These are phyloP conservation scores for Blumeria hordei DNA, from an alignment of 2,329 filamentous ascomycete species.

Conservation along the genomic window DNA sequence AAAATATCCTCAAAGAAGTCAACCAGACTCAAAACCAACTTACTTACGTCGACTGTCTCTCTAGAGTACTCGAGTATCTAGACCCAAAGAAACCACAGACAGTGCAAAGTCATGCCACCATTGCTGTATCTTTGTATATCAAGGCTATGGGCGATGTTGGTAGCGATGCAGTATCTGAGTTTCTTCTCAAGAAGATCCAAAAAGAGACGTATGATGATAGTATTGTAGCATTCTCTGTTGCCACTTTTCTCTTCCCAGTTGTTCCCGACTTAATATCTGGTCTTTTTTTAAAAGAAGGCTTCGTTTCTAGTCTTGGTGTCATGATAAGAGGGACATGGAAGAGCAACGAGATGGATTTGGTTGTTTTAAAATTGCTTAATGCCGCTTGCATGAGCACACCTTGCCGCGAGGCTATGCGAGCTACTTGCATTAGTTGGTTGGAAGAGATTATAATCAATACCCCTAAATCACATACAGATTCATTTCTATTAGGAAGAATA, in stretches of 20 bases:
- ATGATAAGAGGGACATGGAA: slow-evolving; percentile 63
- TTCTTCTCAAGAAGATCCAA: slow-evolving; percentile 47
- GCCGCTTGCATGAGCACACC: slow-evolving; percentile 67
- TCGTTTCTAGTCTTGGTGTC: slow-evolving; percentile 51
- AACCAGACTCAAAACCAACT: background rate
- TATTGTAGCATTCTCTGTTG: slow-evolving; percentile 82
- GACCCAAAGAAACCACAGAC: slow-evolving; percentile 56
- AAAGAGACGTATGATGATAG: slow-evolving; percentile 69
- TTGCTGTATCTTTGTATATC: slow-evolving; percentile 64
- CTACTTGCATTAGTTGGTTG: slow-evolving; percentile 70
- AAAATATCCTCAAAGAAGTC: background rate
- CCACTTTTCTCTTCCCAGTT: slow-evolving; percentile 67
- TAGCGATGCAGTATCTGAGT: slow-evolving; percentile 41
- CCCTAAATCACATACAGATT: slow-evolving; percentile 24
- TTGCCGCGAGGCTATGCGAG: slow-evolving; percentile 63
- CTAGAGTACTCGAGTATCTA: slow-evolving; percentile 65
- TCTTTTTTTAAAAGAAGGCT: slow-evolving; percentile 74
- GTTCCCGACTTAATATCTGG: slow-evolving; percentile 49
- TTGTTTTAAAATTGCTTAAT: slow-evolving; percentile 71
- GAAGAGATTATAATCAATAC: slow-evolving; percentile 60
- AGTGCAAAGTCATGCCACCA: slow-evolving; percentile 57
- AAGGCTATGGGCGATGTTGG: slow-evolving; percentile 52
- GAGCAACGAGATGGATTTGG: slow-evolving; percentile 64
- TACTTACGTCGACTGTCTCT: slow-evolving; percentile 22
- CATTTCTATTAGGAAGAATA: slow-evolving; percentile 7